Conservation (phyloP, 2,329 filamentous ascomycete species). For the Trichothecium roseum region DNA sequence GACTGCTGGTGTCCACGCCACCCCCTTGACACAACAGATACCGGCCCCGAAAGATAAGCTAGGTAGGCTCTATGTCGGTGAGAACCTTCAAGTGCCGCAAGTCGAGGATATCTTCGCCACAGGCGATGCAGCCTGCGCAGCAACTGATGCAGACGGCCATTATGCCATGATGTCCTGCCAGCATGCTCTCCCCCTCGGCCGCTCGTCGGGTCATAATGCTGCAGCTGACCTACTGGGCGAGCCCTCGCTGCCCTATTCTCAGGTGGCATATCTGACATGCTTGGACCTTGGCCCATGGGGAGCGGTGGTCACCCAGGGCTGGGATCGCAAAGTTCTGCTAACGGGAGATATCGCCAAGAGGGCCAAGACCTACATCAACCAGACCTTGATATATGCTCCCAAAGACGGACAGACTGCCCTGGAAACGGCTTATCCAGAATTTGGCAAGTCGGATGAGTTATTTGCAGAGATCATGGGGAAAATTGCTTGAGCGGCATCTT, state of each 20-base stretch:
- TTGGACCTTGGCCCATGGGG: slow-evolving; percentile 24
- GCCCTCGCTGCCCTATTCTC: slow-evolving; percentile 14
- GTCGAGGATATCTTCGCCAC: slow-evolving; percentile 17
- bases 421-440: slow-evolving; percentile 11
- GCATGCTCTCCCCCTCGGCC: slow-evolving; percentile 24
- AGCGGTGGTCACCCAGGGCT: slow-evolving; percentile 17
- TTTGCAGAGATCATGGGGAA: slow-evolving; percentile 2
- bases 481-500: too few species aligned
- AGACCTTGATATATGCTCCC: slow-evolving; percentile 22
- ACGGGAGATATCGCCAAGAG: slow-evolving; percentile 18
- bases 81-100: slow-evolving; percentile 15
- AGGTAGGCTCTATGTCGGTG: slow-evolving; percentile 18
- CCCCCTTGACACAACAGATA: slow-evolving; percentile 21
- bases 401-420: slow-evolving; percentile 10
- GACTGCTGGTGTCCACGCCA: slow-evolving; percentile 24
- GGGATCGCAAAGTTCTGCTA: slow-evolving; percentile 17
- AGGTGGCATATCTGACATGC: slow-evolving; percentile 19
- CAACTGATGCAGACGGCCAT: slow-evolving; percentile 14
- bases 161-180: slow-evolving; percentile 26
- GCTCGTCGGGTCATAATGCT: slow-evolving; percentile 21
- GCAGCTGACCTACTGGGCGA: slow-evolving; percentile 20
- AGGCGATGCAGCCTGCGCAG: slow-evolving; percentile 20
- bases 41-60: slow-evolving; percentile 14
- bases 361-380: slow-evolving; percentile 22
- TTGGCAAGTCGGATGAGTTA: slow-evolving; percentile 4